Base-by-base conservation (phyloP, 768 basidiomycete genomes). In the Lentinula sp. region DNA sequence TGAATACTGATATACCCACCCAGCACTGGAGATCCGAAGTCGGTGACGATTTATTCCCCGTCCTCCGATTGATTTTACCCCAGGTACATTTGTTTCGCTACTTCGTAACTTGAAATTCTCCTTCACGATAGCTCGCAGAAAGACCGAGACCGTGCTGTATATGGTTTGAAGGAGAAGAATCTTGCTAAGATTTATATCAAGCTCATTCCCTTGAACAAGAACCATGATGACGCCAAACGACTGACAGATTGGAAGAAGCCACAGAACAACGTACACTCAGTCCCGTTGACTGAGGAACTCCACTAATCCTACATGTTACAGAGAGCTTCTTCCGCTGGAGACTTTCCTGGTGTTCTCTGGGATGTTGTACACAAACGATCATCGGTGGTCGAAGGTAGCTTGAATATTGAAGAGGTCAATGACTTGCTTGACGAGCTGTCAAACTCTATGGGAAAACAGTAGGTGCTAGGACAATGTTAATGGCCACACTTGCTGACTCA, bases 141-240 rank as follows among this genome's bases (percentile, higher is more conserved):
- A 84, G 97, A 98, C 70, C 83, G 89, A 37, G 93, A 98, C 63
- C 86, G 97, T 57, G 84, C 92, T 0, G 87, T 95, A 0, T 99
- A 98, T 71, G 92, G 94, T 13, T 73, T 97, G 65, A 99, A 99
- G 71, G 97, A 99, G 76, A 91, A 90, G 75, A 91, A 90, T 69
- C 76, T 99, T 2, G 95, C 95, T 4, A 98, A 95, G 72, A 86
- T 85, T 9, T 97, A 95, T 70, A 93, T 96, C 75, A 87, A 89
- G 63, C 81, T 95, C 2, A 89, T 98, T 39, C 92, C 91, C 1
- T 78, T 99, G 2, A 88, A 89, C 42, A 82, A 75, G 70, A 84
- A 85, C 69, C 89, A 93, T 59, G 86, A 85, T 6, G 93, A 95
- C 68, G 89, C 93, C 0, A 80, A 89, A 52, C 82, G 91, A 43